A percentile compares a stretch with the other conserved stretches of the same genome.
phyloP scores from a whole-genome alignment of 1,284 basidiomycete species.

The Microbotryomycetes sp. region DNA sequence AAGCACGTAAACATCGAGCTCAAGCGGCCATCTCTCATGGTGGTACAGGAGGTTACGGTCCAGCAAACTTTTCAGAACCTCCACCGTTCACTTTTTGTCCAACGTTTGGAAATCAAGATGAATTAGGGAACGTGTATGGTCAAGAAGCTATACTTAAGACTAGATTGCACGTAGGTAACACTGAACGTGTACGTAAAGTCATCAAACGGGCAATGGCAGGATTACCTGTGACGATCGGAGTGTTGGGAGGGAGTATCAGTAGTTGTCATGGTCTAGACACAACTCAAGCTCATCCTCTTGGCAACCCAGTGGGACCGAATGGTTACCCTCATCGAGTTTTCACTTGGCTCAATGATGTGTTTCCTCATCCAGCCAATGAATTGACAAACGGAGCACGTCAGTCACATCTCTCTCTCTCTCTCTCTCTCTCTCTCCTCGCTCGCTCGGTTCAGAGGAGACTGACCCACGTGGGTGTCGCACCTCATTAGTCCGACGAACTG shows the following conservation, averaged over 20 bases:
- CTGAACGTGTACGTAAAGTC: slow-evolving; percentile 74
- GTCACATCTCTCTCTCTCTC: not conserved
- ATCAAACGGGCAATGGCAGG: slow-evolving; percentile 78
- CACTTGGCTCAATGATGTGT: slow-evolving; percentile 88
- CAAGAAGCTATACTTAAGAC: slow-evolving; percentile 67
- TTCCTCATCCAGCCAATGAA: slow-evolving; percentile 89
- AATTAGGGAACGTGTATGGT: slow-evolving; percentile 69
- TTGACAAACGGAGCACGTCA: slow-evolving; percentile 78
- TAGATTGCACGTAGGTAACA: slow-evolving; percentile 69
- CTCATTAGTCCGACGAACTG: slow-evolving; percentile 69
- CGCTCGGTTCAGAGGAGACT: not conserved
- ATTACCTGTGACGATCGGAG: slow-evolving; percentile 78
- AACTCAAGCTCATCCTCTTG: slow-evolving; percentile 40
- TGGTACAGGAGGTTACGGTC: slow-evolving; percentile 32
- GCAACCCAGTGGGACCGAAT: slow-evolving; percentile 73
- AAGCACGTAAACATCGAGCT: slow-evolving; percentile 28
- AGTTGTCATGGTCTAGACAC: slow-evolving; percentile 86
- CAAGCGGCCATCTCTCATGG: slow-evolving; percentile 28
- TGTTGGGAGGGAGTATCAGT: slow-evolving; percentile 87
- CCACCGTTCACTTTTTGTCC: slow-evolving; percentile 84
- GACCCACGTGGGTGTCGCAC: too few species aligned
- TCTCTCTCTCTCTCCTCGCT: not conserved
- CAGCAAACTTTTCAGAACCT: slow-evolving; percentile 47
- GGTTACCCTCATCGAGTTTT: slow-evolving; percentile 90
- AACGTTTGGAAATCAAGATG: slow-evolving; percentile 71